These are phyloP conservation scores for Avena insularis DNA, from an alignment of 176 grass and related monocot genomes.

Conservation along the genomic window DNA sequence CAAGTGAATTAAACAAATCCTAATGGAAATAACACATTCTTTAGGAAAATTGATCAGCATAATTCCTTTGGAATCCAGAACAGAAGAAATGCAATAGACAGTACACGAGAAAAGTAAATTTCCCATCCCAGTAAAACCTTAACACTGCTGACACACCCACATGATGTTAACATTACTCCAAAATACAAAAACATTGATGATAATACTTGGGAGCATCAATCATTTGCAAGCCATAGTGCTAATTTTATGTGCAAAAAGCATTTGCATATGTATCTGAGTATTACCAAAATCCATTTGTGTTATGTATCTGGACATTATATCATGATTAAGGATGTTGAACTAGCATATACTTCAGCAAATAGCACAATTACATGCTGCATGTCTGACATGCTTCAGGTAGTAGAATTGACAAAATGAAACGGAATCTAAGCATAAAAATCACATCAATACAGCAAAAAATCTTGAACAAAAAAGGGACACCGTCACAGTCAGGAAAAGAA, in stretches of 20 bases:
- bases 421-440: slow-evolving; percentile 2
- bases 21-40: slow-evolving; percentile 23
- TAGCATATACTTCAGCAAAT: slow-evolving; percentile 19
- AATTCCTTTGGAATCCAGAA: neutral
- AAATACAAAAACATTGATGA: slow-evolving; percentile 3
- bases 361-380: slow-evolving; percentile 20
- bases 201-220: neutral
- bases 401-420: neutral
- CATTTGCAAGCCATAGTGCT: neutral
- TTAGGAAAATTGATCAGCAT: slow-evolving; percentile 22
- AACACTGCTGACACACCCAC: neutral
- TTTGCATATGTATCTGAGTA: neutral
- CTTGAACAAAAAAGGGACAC: neutral
- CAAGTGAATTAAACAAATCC: neutral
- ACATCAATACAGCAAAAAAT: neutral
- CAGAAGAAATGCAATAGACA: neutral
- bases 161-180: neutral
- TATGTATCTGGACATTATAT: neutral
- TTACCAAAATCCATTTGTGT: neutral
- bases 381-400: neutral
- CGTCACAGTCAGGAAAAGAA: neutral
- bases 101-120: neutral
- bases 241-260: slow-evolving; percentile 24
- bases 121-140: neutral
- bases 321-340: slow-evolving; percentile 16